These are phyloP conservation scores for Coemansia sp. DNA, from an alignment of 192 early-diverging fungal species.

Conservation along the genomic window DNA sequence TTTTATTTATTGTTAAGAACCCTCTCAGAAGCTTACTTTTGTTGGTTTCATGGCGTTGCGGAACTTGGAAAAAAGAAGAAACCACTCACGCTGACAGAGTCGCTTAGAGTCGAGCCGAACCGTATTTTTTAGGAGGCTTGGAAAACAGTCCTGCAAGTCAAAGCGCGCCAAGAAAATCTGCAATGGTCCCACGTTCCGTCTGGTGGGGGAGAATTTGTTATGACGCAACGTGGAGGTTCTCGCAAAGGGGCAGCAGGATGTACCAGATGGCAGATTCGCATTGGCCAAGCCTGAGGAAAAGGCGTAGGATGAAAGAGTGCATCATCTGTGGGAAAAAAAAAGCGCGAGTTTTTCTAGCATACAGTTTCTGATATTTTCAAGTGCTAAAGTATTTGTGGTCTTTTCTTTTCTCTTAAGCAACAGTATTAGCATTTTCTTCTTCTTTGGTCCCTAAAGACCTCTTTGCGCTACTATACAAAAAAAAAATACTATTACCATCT, in stretches of 20 bases:
- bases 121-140: neutral
- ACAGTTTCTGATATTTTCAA: neutral
- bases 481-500: neutral
- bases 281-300: constrained; percentile 7
- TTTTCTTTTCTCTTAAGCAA: neutral
- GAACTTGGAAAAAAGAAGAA: too few relatives aligned
- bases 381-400: neutral
- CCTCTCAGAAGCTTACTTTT: neutral
- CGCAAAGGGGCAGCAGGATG: neutral
- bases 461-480: neutral
- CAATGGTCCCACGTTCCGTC: neutral
- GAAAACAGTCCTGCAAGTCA: too few relatives aligned
- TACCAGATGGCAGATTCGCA: constrained; percentile 13
- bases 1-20: too few relatives aligned
- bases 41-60: too few relatives aligned
- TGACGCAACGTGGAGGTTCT: constrained; percentile 15
- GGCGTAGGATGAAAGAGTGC: neutral
- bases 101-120: neutral
- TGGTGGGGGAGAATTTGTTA: neutral
- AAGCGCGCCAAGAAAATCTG: too few relatives aligned
- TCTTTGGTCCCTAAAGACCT: neutral
- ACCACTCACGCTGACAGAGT: neutral
- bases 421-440: neutral
- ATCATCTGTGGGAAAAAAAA: constrained; percentile 10
- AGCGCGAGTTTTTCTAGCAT: neutral